Evolutionary conservation across 345 rosid species (phyloP).

Genomic region (Ceriops decandra): DNA sequence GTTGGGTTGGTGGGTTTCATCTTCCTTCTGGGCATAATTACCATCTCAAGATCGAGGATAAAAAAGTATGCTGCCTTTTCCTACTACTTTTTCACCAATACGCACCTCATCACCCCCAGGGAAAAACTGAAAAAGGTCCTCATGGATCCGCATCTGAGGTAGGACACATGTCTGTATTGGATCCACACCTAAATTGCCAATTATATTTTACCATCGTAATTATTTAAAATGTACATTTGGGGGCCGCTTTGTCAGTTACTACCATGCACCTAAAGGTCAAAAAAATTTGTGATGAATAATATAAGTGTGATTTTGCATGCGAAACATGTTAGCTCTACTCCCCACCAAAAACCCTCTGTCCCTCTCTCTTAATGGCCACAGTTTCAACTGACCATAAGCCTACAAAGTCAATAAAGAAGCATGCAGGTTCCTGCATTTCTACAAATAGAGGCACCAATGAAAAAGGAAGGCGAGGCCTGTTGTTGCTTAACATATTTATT

Average conservation of each 20-base stretch:
- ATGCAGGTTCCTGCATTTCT: slow-evolving; percentile 21
- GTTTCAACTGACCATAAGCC: slow-evolving; percentile 5
- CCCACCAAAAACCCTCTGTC: not conserved
- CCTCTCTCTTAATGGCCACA: not conserved
- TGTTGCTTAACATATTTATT: slow-evolving; percentile 8
- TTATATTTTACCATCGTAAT: no score
- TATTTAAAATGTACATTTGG: no score
- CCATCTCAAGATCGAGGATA: slow-evolving; percentile 11
- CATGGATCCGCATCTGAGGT: no score
- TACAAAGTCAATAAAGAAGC: slow-evolving; percentile 19
- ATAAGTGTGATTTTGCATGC: no score
- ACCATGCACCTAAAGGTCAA: no score
- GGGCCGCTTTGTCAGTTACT: no score
- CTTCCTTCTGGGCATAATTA: slow-evolving; percentile 5
- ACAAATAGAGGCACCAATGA: slow-evolving; percentile 14
- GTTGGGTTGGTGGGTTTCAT: slow-evolving; percentile 23
- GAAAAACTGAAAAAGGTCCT: no score
- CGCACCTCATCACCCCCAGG: not conserved
- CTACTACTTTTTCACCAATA: slow-evolving; percentile 3
- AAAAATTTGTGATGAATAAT: no score
- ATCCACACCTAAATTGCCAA: no score
- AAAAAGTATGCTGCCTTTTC: slow-evolving; percentile 11
- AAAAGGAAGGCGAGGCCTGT: not conserved
- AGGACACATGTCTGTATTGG: no score
- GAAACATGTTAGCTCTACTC: no score